These are phyloP conservation scores for Brettanomyces sp. DNA, from an alignment of 805 yeast species.

Conservation along the genomic window DNA sequence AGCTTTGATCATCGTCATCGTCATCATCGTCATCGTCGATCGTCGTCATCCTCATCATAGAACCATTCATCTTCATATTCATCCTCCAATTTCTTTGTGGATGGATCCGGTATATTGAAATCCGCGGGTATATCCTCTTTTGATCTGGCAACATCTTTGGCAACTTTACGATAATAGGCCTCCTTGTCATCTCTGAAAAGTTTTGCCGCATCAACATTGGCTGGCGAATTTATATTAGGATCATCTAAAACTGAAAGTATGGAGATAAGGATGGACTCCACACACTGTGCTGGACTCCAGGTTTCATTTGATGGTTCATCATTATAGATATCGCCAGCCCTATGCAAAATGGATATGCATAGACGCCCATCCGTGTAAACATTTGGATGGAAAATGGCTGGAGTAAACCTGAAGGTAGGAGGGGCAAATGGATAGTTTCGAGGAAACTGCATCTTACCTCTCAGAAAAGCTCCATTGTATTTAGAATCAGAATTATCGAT, in stretches of 20 bases:
- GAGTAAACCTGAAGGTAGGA: slow-evolving; percentile 86
- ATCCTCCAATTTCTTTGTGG: slow-evolving; percentile 31
- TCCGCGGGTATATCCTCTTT: slow-evolving; percentile 82
- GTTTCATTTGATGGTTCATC: slow-evolving; percentile 92
- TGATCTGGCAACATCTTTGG: slow-evolving; percentile 74
- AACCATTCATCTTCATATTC: slow-evolving; percentile 45
- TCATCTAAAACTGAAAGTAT: slow-evolving; percentile 87
- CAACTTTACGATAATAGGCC: slow-evolving; percentile 64
- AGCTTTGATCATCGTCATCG: slow-evolving; percentile 35
- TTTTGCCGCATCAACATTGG: slow-evolving; percentile 92
- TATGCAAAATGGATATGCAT: slow-evolving; percentile 88
- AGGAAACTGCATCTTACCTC: slow-evolving; percentile 91
- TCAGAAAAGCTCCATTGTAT: slow-evolving; percentile 90
- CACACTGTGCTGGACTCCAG: slow-evolving; percentile 91
- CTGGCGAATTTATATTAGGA: slow-evolving; percentile 89
- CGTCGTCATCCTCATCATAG: slow-evolving; percentile 47
- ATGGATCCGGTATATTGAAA: slow-evolving; percentile 60
- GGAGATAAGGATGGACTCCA: slow-evolving; percentile 81
- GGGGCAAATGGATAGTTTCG: slow-evolving; percentile 86
- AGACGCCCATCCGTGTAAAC: slow-evolving; percentile 83
- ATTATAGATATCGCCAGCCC: slow-evolving; percentile 80
- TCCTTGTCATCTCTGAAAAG: slow-evolving; percentile 78
- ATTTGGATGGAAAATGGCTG: slow-evolving; percentile 91
- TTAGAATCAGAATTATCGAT: slow-evolving; percentile 82
- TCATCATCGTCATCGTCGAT: slow-evolving; percentile 42